Base-by-base conservation (phyloP, 345 rosid species). In the Ceriops zippeliana region DNA sequence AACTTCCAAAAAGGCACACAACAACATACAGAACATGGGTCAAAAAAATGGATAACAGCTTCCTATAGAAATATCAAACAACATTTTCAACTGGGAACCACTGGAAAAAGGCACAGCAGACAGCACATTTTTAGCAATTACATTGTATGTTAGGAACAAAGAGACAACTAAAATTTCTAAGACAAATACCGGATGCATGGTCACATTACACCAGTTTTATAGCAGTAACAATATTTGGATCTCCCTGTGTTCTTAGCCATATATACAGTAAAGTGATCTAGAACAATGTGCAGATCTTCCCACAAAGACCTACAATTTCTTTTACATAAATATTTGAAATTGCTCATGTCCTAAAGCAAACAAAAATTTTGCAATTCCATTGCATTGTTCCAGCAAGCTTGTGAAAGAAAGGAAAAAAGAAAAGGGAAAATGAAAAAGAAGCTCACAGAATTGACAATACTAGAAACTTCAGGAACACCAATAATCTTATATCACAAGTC, bases 91-190 rank as follows among this genome's bases (percentile, higher is more conserved):
- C 38, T n/a, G n/a, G 52, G 32, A 49, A 28, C 16, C 0, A 11
- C 49, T 6, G 46, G 46, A 27, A 38, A 8, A 63, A 49, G 56
- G 58, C 22, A 37, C 63, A 54, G 32, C 27, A 7, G 21, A 42
- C 19, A 38, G 56, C 56, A 57, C 56, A 15, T 9, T 62, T 30
- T 57, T 34, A 15, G 20, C 38, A 37, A 31, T 21, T 52, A 38
- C 13, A 37, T 24, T 32, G 2, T 9, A 20, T 15, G 5, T 22
- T 10, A 8, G 20, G 34, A 52, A 66, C 30, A 22, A 30, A 20
- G 34, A 65, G 46, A 65, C 6, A 65, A n/a, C 68, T n/a, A 11
- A 51, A 30, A 6, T 42, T 65, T 52, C 27, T 30, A 65, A 15
- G 4, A 11, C 19, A 7, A 9, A 9, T 24, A 47, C 30, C 31